Percentiles rank a stretch among this genome's conserved stretches.
Evolutionary conservation across 805 yeast genomes (phyloP).

Genomic region (Debaryomyces prosopidis): DNA sequence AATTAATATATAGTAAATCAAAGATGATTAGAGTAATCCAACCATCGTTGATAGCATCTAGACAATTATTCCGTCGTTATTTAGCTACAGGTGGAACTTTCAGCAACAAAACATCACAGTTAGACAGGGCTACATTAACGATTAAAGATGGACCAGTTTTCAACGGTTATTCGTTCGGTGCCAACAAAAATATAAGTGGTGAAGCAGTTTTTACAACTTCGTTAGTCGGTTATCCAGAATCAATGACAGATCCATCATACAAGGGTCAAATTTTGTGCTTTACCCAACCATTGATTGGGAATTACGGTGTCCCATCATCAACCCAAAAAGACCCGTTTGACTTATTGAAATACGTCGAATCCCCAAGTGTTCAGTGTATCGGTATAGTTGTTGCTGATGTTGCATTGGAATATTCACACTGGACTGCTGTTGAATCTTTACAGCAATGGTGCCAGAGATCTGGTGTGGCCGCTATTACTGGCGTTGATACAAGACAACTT

Average conservation of each 20-base stretch:
- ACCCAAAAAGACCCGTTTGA: conserved; percentile 79
- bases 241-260: conserved; percentile 98
- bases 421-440: conserved; percentile 98
- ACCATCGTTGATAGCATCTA: background rate
- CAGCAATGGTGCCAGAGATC: conserved; percentile 96
- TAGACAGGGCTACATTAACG: conserved; percentile 86
- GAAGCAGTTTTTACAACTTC: conserved; percentile 99
- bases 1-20: background rate
- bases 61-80: conserved; percentile 17
- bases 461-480: conserved; percentile 92
- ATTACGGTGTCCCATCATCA: conserved; percentile 95
- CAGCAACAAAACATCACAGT: conserved; percentile 36
- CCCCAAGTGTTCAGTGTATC: conserved; percentile 87
- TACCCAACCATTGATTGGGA: conserved; percentile 96
- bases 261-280: conserved; percentile 95
- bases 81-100: conserved; percentile 39
- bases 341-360: conserved; percentile 86
- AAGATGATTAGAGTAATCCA: conserved; percentile 5
- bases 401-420: conserved; percentile 95
- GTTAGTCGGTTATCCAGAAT: conserved; percentile 96
- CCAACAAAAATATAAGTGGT: conserved; percentile 87
- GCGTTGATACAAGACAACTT: conserved; percentile 95
- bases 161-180: conserved; percentile 94
- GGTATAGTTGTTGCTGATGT: conserved; percentile 97
- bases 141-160: conserved; percentile 92